These are phyloP conservation scores for Naumovozyma dairenensis DNA, from an alignment of 805 yeast genomes.

Conservation along the genomic window DNA sequence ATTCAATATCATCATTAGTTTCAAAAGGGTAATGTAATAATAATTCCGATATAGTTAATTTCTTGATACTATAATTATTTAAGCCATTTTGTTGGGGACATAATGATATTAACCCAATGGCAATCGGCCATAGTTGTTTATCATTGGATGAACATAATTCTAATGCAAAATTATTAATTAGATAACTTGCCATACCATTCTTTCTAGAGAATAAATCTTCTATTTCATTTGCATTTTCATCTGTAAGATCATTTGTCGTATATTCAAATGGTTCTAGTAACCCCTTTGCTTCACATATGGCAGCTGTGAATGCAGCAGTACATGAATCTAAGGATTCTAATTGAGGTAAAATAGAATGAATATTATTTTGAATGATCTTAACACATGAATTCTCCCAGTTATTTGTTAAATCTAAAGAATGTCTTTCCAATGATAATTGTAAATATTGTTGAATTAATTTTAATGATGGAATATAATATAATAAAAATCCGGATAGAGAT, in stretches of 20 bases:
- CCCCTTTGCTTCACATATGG: constrained; percentile 56
- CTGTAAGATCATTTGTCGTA: constrained; percentile 9
- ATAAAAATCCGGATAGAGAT: constrained; percentile 42
- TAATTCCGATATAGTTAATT: constrained; percentile 39
- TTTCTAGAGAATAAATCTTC: constrained; percentile 27
- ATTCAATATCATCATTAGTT: constrained; percentile 69
- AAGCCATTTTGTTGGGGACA: constrained; percentile 25
- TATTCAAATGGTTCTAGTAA: constrained; percentile 28
- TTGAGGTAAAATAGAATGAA: constrained; percentile 46
- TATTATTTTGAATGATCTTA: constrained; percentile 46
- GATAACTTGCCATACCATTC: constrained; percentile 38
- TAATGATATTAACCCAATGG: constrained; percentile 51
- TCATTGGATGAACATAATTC: constrained; percentile 25
- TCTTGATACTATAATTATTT: constrained; percentile 30
- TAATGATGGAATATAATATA: constrained; percentile 50
- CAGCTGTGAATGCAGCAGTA: constrained; percentile 54
- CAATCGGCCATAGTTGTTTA: constrained; percentile 52
- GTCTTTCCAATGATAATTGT: constrained; percentile 26
- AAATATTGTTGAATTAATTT: constrained; percentile 36
- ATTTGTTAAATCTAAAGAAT: constrained; percentile 31
- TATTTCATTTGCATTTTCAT: constrained; percentile 2
- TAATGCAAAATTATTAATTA: constrained; percentile 25
- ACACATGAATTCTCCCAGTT: constrained; percentile 49
- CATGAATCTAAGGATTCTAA: constrained; percentile 52
- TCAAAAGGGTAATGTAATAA: constrained; percentile 51